Evolutionary conservation across 1,139 yeast genomes (phyloP), one percentile per base, ranked within the genome.

Genomic region (Candida tetrigidarum): DNA sequence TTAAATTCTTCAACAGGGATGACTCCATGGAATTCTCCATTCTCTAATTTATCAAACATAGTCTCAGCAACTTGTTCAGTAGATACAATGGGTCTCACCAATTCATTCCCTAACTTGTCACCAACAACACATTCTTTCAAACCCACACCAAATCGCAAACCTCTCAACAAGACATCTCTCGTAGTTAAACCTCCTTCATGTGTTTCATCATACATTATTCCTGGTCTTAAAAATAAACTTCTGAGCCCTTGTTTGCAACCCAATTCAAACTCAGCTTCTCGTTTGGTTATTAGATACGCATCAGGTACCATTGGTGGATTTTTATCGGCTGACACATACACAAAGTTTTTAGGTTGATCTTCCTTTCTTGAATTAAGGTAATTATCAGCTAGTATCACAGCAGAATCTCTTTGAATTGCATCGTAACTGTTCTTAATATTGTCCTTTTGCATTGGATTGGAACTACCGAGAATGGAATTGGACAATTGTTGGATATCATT

Each of bases 241-340:
- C 95, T 73, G 14, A 89, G 66, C 7, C 66, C 64, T 2, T 66
- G 55, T 36, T 74, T 62, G 48, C 70, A 64, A 15, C 71, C 52
- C 39, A 88, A 65, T 52, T 78, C 83, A 25, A 63, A 63, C 59
- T 91, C 97, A 0, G 97, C 95, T 48, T 77, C 83, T 52, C 96
- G 69, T 58, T 91, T 91, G 22, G 95, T 82, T 12, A 74, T 70
- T 34, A 91, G 80, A 60, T 91, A 91, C 2, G 83, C 89, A 0
- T 69, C 58, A 1, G 95, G 93, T 2, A 87, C 70, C 22, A 84
- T 64, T 0, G 92, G 91, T 37, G 80, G 76, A 49, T 84, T 83
- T 44, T 74, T 72, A 52, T 87, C 95, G 0, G 97, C 97, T 0
- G 96, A 87, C 3, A 91, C 76, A 58, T 88, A 91, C 0, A 87